A percentile compares a stretch with the other conserved stretches of the same genome.
Evolutionary conservation across 768 basidiomycete genomes (phyloP).

Genomic region (Erythrobasidium yunnanense): DNA sequence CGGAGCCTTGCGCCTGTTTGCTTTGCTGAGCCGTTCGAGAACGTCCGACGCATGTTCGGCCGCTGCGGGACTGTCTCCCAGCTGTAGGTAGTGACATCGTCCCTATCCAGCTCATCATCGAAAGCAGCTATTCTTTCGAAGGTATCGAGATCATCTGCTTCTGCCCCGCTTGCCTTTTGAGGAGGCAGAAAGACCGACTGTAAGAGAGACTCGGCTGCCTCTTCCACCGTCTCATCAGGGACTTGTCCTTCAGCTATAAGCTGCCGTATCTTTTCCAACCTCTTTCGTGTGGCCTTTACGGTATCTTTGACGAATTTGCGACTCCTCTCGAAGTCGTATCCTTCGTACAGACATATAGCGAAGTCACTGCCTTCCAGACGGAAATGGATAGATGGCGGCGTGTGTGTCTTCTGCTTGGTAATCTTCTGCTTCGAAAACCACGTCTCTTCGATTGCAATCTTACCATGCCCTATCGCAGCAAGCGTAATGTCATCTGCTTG

Average conservation of each 20-base stretch:
- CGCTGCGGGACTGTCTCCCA: conserved; percentile 29
- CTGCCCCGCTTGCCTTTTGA: conserved; percentile 46
- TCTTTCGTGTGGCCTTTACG: conserved; percentile 72
- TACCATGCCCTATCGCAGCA: background rate
- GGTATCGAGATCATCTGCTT: conserved; percentile 52
- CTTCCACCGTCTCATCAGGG: conserved; percentile 59
- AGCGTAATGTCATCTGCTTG: background rate
- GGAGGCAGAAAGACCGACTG: conserved; percentile 86
- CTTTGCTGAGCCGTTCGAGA: background rate
- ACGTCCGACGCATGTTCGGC: background rate
- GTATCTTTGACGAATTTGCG: conserved; percentile 77
- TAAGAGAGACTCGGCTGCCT: conserved; percentile 66
- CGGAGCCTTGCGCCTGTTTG: background rate
- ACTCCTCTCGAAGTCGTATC: conserved; percentile 85
- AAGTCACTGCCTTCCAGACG: conserved; percentile 53
- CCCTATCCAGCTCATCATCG: conserved; percentile 74
- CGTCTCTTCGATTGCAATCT: background rate
- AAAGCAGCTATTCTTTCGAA: conserved; percentile 68
- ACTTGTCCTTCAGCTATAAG: conserved; percentile 80
- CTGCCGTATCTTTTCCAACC: conserved; percentile 78
- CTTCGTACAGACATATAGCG: conserved; percentile 69
- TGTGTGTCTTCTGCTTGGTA: background rate
- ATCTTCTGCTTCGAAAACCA: background rate
- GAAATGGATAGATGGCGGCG: conserved; percentile 26
- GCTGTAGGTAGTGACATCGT: conserved; percentile 39